These are phyloP conservation scores for Candida chauliodis DNA, from an alignment of 805 yeast species.

Conservation along the genomic window DNA sequence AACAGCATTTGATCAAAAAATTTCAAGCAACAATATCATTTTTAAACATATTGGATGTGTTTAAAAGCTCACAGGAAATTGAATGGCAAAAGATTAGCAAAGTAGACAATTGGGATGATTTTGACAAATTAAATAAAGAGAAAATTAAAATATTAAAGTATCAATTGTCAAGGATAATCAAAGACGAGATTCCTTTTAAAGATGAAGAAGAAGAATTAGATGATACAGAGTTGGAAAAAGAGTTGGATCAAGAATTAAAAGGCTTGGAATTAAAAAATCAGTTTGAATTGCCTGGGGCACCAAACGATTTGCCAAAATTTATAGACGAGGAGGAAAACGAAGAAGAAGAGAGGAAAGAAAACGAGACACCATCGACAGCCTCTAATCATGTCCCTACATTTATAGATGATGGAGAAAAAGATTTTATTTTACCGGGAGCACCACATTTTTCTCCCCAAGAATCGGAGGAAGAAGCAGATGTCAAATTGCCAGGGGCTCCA, in stretches of 20 bases:
- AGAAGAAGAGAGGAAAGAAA: neutral
- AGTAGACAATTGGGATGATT: constrained; percentile 20
- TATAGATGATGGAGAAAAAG: constrained; percentile 9
- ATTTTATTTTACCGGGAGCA: constrained; percentile 30
- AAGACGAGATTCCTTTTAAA: constrained; percentile 29
- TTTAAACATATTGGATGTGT: constrained; percentile 25
- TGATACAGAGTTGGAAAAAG: constrained; percentile 26
- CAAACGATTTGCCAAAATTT: constrained; percentile 8
- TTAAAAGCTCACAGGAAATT: constrained; percentile 22
- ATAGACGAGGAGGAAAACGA: neutral
- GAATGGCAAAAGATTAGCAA: constrained; percentile 32
- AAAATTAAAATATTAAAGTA: constrained; percentile 35
- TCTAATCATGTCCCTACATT: constrained; percentile 8
- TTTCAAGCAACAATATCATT: constrained; percentile 35
- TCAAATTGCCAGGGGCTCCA: constrained; percentile 42
- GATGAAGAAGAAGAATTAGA: constrained; percentile 21
- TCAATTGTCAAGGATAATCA: constrained; percentile 36
- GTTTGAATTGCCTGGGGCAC: constrained; percentile 19
- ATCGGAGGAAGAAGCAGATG: constrained; percentile 14
- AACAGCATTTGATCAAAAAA: constrained; percentile 27
- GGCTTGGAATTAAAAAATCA: constrained; percentile 8
- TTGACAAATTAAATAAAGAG: constrained; percentile 24
- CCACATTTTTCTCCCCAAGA: constrained; percentile 34
- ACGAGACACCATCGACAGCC: neutral
- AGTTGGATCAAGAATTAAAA: constrained; percentile 21